These are phyloP conservation scores for Stemphylium vesicarium DNA, from an alignment of 2,329 filamentous ascomycete species.

Conservation along the genomic window DNA sequence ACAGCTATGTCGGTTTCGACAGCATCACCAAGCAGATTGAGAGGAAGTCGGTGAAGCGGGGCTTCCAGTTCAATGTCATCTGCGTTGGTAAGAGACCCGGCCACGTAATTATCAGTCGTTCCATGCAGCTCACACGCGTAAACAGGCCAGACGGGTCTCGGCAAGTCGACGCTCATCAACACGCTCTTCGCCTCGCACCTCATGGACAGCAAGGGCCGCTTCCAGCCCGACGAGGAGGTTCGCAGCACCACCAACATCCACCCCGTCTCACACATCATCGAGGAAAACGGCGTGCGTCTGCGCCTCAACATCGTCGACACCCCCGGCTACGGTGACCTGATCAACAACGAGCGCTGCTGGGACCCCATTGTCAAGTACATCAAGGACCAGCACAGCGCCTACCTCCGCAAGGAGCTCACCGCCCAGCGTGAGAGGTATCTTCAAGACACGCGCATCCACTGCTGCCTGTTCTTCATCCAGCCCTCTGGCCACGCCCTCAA, in stretches of 20 bases:
- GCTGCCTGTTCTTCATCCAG: conserved; percentile 99
- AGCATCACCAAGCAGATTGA: conserved; percentile 99
- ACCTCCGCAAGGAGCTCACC: conserved; percentile 98
- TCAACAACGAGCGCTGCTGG: conserved; percentile 99
- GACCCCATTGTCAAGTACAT: conserved; percentile 99
- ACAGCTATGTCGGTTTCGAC: conserved; percentile 99
- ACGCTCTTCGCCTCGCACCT: conserved; percentile 99
- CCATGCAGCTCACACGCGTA: conserved; percentile 11
- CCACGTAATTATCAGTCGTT: not conserved
- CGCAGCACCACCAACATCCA: conserved; percentile 98
- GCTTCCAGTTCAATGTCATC: conserved; percentile 99
- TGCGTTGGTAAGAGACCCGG: conserved; percentile 83
- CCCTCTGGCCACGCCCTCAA: conserved; percentile 97
- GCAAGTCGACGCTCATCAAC: conserved; percentile 99
- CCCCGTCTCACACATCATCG: conserved; percentile 96
- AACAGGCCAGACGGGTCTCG: conserved; percentile 93
- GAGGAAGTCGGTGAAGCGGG: conserved; percentile 98
- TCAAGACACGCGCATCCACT: conserved; percentile 98
- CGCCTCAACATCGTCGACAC: conserved; percentile 99
- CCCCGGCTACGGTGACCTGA: conserved; percentile 95
- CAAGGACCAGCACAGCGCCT: conserved; percentile 99
- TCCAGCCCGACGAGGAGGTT: conserved; percentile 89
- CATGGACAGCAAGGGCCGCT: conserved; percentile 97
- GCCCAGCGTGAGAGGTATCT: conserved; percentile 99
- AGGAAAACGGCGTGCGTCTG: conserved; percentile 98